phyloP scores from a whole-genome alignment of 352 stramenopile genomes.

The Globisporangium yorkense region DNA sequence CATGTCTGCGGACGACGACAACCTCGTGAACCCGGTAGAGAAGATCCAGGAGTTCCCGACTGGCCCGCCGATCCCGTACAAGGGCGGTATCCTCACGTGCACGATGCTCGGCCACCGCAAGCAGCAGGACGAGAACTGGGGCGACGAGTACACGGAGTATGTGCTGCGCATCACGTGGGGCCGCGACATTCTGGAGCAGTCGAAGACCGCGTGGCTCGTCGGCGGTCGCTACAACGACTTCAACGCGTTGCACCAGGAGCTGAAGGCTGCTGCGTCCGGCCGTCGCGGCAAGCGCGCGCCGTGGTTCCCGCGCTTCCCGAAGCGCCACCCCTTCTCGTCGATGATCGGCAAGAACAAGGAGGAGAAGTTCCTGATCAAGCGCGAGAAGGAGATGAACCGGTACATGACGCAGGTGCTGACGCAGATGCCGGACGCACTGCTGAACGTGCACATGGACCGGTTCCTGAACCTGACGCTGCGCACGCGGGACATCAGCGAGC shows the following conservation, averaged over 20 bases:
- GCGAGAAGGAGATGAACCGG: conserved; percentile 88
- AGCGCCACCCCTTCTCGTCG: conserved; percentile 87
- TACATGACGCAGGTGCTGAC: conserved; percentile 90
- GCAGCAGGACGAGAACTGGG: conserved; percentile 87
- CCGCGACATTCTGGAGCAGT: conserved; percentile 85
- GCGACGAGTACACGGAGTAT: conserved; percentile 88
- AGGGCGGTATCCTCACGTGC: conserved; percentile 85
- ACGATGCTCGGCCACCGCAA: conserved; percentile 87
- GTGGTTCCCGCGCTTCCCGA: conserved; percentile 88
- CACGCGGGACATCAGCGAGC: conserved; percentile 84
- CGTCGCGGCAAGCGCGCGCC: conserved; percentile 80
- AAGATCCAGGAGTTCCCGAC: conserved; percentile 89
- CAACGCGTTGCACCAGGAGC: conserved; percentile 85
- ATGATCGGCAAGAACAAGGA: conserved; percentile 90
- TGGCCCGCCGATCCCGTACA: conserved; percentile 86
- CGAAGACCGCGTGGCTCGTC: conserved; percentile 85
- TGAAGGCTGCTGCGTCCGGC: conserved; percentile 80
- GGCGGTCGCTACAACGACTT: conserved; percentile 89
- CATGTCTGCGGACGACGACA: conserved; percentile 85
- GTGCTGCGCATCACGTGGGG: conserved; percentile 85
- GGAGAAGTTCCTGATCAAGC: conserved; percentile 90
- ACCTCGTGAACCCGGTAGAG: conserved; percentile 78
- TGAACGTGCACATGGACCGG: conserved; percentile 87
- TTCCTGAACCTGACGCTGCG: conserved; percentile 87
- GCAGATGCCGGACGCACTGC: conserved; percentile 84